These are phyloP conservation scores for Chlamydomonas incerta DNA, from an alignment of 139 green algal species.

Conservation along the genomic window DNA sequence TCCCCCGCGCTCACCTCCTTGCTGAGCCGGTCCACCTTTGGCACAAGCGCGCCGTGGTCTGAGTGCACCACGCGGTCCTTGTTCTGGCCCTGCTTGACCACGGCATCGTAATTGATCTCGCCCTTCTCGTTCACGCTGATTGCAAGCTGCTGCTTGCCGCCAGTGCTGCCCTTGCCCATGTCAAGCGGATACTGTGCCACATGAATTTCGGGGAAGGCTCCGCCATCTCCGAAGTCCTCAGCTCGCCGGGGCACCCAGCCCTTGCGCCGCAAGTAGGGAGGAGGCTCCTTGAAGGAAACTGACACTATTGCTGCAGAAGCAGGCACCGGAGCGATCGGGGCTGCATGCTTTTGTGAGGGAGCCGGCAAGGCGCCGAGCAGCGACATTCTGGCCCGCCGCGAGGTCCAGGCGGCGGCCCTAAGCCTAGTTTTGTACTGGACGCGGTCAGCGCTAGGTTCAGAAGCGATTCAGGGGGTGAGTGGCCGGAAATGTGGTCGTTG, in stretches of 20 bases:
- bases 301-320: slow-evolving; percentile 10
- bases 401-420: too few relatives aligned
- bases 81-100: slow-evolving; percentile 87
- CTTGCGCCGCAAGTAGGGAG: slow-evolving; percentile 77
- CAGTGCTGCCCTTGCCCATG: slow-evolving; percentile 81
- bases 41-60: slow-evolving; percentile 86
- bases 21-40: slow-evolving; percentile 85
- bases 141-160: slow-evolving; percentile 74
- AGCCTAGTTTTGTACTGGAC: too few relatives aligned
- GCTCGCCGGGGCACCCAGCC: slow-evolving; percentile 81
- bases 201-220: slow-evolving; percentile 93
- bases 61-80: slow-evolving; percentile 76
- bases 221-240: slow-evolving; percentile 93
- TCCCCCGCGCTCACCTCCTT: slow-evolving; percentile 56
- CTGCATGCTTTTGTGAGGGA: slow-evolving; percentile 38
- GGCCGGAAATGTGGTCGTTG: too few relatives aligned
- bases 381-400: slow-evolving; percentile 23
- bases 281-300: slow-evolving; percentile 58
- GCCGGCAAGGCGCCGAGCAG: slow-evolving; percentile 34
- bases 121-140: slow-evolving; percentile 85
- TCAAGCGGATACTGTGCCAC: slow-evolving; percentile 93
- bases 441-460: too few relatives aligned
- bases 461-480: too few relatives aligned
- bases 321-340: background rate
- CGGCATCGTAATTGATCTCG: slow-evolving; percentile 88